Conservation (phyloP, 257 asterid species). For the Cinchona pubescens region DNA sequence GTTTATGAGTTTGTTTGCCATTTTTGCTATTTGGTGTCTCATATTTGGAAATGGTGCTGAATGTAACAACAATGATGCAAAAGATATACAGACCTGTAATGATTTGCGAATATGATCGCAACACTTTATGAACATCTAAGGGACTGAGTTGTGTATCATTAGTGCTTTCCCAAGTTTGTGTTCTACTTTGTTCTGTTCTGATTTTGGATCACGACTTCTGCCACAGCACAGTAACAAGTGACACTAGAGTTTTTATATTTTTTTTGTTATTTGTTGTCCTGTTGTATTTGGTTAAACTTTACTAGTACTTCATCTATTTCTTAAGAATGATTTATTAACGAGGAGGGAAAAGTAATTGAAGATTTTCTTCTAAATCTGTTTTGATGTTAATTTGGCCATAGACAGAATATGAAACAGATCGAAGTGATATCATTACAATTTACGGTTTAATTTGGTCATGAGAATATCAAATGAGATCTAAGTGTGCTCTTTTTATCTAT, state of each 20-base stretch:
- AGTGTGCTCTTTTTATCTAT: neutral
- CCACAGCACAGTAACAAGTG: neutral
- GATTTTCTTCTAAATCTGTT: neutral
- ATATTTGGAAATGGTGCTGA: neutral
- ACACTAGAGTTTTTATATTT: neutral
- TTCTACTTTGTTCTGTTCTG: too few species aligned
- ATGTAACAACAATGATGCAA: conserved; percentile 22
- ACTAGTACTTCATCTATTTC: neutral
- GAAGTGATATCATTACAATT: neutral
- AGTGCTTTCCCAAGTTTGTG: neutral
- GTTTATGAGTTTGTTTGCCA: neutral
- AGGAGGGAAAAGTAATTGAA: neutral
- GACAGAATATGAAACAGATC: neutral
- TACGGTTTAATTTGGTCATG: neutral
- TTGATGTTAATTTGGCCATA: neutral
- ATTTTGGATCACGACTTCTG: neutral
- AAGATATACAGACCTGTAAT: conserved; percentile 35
- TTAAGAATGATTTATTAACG: neutral
- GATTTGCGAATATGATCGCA: conserved; percentile 28
- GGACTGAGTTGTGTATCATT: conserved; percentile 29
- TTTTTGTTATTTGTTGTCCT: neutral
- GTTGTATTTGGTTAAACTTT: neutral
- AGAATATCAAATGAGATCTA: neutral
- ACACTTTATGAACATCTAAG: conserved; percentile 32
- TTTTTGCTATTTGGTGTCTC: neutral